Evolutionary conservation across 2,329 filamentous ascomycete species (phyloP), one percentile per base, ranked within the genome.

Genomic region (Neonectria sp.): DNA sequence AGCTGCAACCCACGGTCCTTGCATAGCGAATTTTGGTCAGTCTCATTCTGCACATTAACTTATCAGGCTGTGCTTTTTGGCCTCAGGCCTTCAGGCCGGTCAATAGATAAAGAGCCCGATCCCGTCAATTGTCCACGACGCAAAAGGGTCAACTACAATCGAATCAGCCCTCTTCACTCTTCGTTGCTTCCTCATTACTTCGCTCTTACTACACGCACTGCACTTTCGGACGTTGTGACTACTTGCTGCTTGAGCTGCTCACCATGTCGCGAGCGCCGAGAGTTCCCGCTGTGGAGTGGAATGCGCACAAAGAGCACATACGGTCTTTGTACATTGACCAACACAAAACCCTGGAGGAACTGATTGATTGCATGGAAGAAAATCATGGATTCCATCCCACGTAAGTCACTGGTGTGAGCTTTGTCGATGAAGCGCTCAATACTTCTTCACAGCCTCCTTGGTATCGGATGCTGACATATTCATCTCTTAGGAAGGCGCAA

Each of bases 261-360:
- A 24, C 49, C 29, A 71, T 71, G 68, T 5, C 68, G 0, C 55
- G 29, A 4, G 25, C 68, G 40, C 0, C 40, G 4, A 68, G 40
- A 37, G 52, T 71, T 2, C 4, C 65, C 0, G 0, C 11, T 4
- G 3, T 25, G 1, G 0, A 25, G 0, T 71, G 69, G 69, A 55
- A 71, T 2, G 21, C 27, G 0, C 57, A 55, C 1, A 55, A 21
- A 3, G 9, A n/a, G 3, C 65, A 45, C 7, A 71, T 71, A 4
- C 24, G 46, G 0, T 29, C 17, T 1, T 12, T 71, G 2, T 71
- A 60, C 2, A 15, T 71, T 8, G 8, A 37, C 1, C 55, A 68
- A 31, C 33, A 58, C 29, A 71, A 55, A 6, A 68, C 49, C 1
- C 58, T 71, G 13, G 51, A 63, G 0, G 60, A 71, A 1, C 45